Percentiles rank a stretch among this genome's conserved stretches.
These are phyloP conservation scores for Candida mesenterica DNA, from an alignment of 1,139 yeast species.

Conservation along the genomic window DNA sequence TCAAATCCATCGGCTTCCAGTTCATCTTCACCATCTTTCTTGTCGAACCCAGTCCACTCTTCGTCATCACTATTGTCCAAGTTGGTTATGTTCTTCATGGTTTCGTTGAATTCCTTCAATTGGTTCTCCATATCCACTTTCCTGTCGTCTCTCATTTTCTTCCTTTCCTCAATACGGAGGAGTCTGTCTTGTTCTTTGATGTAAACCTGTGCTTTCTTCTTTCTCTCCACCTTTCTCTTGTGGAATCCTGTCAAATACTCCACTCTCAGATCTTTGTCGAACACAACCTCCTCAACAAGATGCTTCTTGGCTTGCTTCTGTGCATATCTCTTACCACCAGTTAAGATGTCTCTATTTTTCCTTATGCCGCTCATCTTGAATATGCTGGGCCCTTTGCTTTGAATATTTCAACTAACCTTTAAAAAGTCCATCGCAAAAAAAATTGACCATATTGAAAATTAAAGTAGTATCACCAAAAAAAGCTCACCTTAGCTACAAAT, in stretches of 20 bases:
- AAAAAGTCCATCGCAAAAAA: slow-evolving; percentile 8
- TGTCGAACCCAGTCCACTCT: slow-evolving; percentile 24
- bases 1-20: slow-evolving; percentile 10
- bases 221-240: slow-evolving; percentile 84
- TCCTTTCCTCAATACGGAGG: slow-evolving; percentile 74
- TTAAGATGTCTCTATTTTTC: slow-evolving; percentile 77
- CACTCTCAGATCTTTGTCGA: slow-evolving; percentile 68
- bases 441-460: too few species aligned
- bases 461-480: background rate
- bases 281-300: slow-evolving; percentile 77
- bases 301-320: slow-evolving; percentile 59
- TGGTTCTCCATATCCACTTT: slow-evolving; percentile 63
- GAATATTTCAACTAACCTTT: slow-evolving; percentile 3
- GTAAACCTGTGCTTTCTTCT: slow-evolving; percentile 77
- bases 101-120: slow-evolving; percentile 55
- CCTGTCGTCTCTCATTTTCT: slow-evolving; percentile 65
- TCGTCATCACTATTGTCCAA: slow-evolving; percentile 34
- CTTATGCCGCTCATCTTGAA: slow-evolving; percentile 21
- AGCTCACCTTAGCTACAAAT: background rate
- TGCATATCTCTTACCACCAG: slow-evolving; percentile 85
- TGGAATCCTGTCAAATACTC: slow-evolving; percentile 95
- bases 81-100: slow-evolving; percentile 45
- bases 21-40: slow-evolving; percentile 18
- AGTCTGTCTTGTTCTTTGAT: slow-evolving; percentile 74
- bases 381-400: background rate